Evolutionary conservation across 257 asterid species (phyloP).

Genomic region (Solanum pinnatisectum): DNA sequence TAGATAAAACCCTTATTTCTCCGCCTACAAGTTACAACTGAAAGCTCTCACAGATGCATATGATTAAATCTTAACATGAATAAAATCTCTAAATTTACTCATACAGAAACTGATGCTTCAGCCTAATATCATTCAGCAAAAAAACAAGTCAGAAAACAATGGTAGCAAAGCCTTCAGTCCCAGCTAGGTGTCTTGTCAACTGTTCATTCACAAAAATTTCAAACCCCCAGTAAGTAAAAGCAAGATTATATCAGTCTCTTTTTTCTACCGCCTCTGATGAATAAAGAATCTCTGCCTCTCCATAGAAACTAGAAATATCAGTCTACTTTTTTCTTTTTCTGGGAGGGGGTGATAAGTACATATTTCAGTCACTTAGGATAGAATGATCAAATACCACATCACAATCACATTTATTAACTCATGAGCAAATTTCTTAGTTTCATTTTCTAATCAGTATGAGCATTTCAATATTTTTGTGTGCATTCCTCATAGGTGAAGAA

Average conservation of each 20-base stretch:
- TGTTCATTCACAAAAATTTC: background rate
- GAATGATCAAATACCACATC: background rate
- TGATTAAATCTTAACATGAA: background rate
- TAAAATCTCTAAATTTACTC: background rate
- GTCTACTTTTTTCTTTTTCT: background rate
- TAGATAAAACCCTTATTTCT: background rate
- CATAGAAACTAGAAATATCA: background rate
- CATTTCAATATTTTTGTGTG: background rate
- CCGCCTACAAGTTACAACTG: background rate
- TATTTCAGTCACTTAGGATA: background rate
- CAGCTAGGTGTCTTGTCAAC: background rate
- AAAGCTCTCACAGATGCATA: background rate
- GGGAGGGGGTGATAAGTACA: background rate
- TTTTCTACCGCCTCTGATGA: background rate
- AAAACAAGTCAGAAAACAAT: background rate
- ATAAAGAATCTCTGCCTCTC: background rate
- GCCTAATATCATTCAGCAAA: background rate
- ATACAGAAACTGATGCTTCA: background rate
- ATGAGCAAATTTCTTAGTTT: background rate
- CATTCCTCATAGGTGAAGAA: background rate
- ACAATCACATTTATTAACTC: background rate
- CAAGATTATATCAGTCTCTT: background rate
- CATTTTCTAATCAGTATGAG: background rate
- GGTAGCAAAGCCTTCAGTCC: background rate
- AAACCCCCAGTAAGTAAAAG: background rate